Evolutionary conservation across 306 rosid species (phyloP).

Genomic region (Quercus mongolica): DNA sequence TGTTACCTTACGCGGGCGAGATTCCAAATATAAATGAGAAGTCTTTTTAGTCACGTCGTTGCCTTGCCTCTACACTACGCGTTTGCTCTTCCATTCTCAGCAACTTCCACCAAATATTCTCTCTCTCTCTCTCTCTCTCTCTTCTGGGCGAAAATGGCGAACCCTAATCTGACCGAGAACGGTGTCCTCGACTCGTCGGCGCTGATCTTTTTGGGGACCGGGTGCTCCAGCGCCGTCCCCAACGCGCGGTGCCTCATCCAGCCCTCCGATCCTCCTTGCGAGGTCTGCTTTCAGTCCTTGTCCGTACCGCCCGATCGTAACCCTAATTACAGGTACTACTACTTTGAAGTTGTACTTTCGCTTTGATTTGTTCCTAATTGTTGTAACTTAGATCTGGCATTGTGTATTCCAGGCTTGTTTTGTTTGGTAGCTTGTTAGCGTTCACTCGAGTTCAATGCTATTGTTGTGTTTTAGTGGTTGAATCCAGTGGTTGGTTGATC

Average conservation of each 20-base stretch:
- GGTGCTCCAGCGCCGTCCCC: conserved; percentile 91
- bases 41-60: too few species aligned
- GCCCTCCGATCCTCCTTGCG: conserved; percentile 82
- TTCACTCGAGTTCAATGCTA: not conserved
- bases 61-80: not conserved
- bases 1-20: not conserved
- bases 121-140: not conserved
- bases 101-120: too few species aligned
- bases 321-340: conserved; percentile 74
- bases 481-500: not conserved
- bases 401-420: not conserved
- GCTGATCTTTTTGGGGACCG: conserved; percentile 85
- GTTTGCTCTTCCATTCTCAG: not conserved
- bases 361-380: not conserved
- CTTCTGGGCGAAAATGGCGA: conserved; percentile 42
- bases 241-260: conserved; percentile 68
- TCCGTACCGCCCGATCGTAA: conserved; percentile 59
- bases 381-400: conserved; percentile 11
- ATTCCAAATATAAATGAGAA: too few species aligned
- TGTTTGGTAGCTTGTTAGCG: not conserved
- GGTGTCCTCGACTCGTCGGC: conserved; percentile 62
- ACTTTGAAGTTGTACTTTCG: too few species aligned
- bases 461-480: not conserved
- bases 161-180: conserved; percentile 28
- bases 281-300: conserved; percentile 66